These are phyloP conservation scores for Pichia nakasei DNA, from an alignment of 805 yeast genomes.

Conservation along the genomic window DNA sequence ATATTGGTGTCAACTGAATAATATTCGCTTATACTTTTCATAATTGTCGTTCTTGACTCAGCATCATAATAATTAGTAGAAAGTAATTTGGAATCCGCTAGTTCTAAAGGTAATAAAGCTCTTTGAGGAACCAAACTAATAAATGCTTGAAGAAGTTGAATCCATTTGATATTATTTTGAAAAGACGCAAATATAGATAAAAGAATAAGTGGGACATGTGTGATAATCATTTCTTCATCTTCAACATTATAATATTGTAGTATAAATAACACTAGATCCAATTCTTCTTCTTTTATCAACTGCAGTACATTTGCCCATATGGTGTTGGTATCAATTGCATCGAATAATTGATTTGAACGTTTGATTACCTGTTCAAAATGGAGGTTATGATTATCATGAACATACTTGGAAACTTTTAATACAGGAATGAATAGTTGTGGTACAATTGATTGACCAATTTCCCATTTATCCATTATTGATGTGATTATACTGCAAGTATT, in stretches of 20 bases:
- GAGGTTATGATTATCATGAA: slow-evolving; percentile 14
- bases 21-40: slow-evolving; percentile 11
- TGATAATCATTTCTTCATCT: slow-evolving; percentile 78
- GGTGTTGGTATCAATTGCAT: slow-evolving; percentile 70
- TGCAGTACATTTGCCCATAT: slow-evolving; percentile 64
- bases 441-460: slow-evolving; percentile 68
- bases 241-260: slow-evolving; percentile 58
- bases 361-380: slow-evolving; percentile 39
- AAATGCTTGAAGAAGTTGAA: slow-evolving; percentile 33
- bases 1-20: slow-evolving; percentile 9
- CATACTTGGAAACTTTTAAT: slow-evolving; percentile 36
- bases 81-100: slow-evolving; percentile 23
- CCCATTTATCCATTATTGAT: slow-evolving; percentile 90
- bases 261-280: slow-evolving; percentile 50
- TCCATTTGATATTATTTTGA: slow-evolving; percentile 25
- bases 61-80: slow-evolving; percentile 6
- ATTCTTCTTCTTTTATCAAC: slow-evolving; percentile 31
- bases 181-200: slow-evolving; percentile 32
- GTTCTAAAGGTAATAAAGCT: slow-evolving; percentile 48
- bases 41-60: slow-evolving; percentile 9
- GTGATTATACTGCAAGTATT: slow-evolving; percentile 57
- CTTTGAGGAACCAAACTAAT: slow-evolving; percentile 54
- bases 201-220: slow-evolving; percentile 68
- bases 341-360: slow-evolving; percentile 66
- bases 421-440: slow-evolving; percentile 65